phyloP scores from a whole-genome alignment of 257 asterid species.

The Ilex aquifolium region DNA sequence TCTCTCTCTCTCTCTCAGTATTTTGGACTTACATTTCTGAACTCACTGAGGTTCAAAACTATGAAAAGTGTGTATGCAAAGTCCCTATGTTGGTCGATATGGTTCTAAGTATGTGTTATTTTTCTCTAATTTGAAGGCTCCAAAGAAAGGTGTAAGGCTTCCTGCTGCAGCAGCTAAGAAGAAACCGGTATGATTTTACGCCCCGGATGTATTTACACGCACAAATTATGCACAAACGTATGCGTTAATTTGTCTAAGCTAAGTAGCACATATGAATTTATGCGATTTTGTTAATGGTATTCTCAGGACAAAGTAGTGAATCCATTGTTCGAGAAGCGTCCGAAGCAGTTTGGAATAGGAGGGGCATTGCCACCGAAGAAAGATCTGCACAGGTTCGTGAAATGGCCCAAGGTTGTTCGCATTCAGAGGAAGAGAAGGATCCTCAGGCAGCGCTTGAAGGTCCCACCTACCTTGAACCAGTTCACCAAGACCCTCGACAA shows the following conservation, averaged over 20 bases:
- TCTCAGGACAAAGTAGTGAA: neutral
- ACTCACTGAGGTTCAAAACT: no score
- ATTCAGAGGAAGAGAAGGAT: conserved; percentile 3
- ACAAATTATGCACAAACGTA: no score
- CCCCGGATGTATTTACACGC: neutral
- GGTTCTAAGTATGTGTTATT: neutral
- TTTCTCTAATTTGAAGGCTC: neutral
- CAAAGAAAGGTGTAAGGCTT: neutral
- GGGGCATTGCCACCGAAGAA: neutral
- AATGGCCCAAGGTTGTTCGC: neutral
- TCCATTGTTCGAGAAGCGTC: neutral
- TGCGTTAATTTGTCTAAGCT: neutral
- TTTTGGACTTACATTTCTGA: no score
- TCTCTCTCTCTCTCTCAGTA: no score
- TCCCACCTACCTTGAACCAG: neutral
- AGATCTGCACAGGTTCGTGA: neutral
- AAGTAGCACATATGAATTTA: neutral
- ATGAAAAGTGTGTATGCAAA: no score
- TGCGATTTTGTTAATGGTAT: neutral
- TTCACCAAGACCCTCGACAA: conserved; percentile 1
- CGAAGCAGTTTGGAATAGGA: conserved; percentile 1
- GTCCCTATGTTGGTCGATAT: no score
- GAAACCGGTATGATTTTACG: neutral
- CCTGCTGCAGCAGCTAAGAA: neutral
- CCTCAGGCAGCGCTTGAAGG: conserved; percentile 2